Base-by-base conservation (phyloP, 148 eudicot species). In the Dysphania ambrosioides region DNA sequence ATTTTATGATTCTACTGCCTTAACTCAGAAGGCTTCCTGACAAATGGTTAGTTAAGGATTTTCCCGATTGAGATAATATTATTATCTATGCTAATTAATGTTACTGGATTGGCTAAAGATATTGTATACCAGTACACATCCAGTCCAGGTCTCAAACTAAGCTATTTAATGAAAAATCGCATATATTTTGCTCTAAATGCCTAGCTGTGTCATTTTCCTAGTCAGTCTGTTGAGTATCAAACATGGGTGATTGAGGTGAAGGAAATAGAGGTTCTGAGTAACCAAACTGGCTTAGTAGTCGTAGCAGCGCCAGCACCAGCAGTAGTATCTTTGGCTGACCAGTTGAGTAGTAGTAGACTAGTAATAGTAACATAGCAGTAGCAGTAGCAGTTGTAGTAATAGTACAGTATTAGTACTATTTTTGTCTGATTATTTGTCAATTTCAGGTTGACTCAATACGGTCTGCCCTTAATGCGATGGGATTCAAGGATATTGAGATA, bases 381-480 rank as follows among this genome's bases (percentile, higher is more conserved):
- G 6, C 5, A 53, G 57, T 53, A 6, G 6, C 5, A 53, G 57
- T 62, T 15, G 38, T 30, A 1, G 34, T 18, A 34, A 26, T 21
- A 63, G 34, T 47, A 42, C 1, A 63, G 41, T 63, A 1, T 34
- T 23, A 15, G 16, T 51, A 35, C 3, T 16, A 11, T 34, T 5
- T 51, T 32, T 10, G n/a, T n/a, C 47, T 62, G 31, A 29, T 57
- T 9, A 30, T 31, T 55, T 81, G 36, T 32, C 8, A 27, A 8
- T 19, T 63, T 71, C 75, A 94, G 97, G 93, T 94, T 62, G 98
- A 94, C 84, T 87, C 98, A 16, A 83, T 94, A 6, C 82, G 78
- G 42, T 84, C 96, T 44, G 98, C 98, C 35, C 73, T 94, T 61
- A 85, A 83, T 42, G 84, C 86, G 29, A 81, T 88, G 85, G 97